Percentiles rank a stretch among this genome's conserved stretches.
phyloP scores from a whole-genome alignment of 2,329 filamentous ascomycete genomes.

The Epichloe gansuensis region DNA sequence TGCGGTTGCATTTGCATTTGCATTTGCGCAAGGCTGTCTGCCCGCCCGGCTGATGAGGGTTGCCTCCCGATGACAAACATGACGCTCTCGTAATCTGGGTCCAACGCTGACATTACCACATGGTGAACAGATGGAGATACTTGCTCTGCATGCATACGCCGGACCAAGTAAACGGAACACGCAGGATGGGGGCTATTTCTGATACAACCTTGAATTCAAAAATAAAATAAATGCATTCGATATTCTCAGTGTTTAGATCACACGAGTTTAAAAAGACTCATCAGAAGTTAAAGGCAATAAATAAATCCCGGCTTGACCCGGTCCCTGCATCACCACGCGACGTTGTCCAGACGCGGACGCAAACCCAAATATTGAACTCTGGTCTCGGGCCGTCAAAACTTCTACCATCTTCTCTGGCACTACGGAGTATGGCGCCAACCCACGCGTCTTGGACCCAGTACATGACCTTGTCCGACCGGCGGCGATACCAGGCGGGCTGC shows the following conservation, averaged over 20 bases:
- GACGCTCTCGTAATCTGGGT: not conserved
- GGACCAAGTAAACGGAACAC: not conserved
- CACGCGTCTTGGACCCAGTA: not conserved
- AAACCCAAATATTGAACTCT: not conserved
- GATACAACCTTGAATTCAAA: too few species aligned
- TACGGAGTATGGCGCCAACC: too few species aligned
- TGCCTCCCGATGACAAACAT: not conserved
- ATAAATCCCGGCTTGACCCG: too few species aligned
- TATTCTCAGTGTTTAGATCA: too few species aligned
- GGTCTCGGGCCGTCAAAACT: not conserved
- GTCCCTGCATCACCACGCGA: too few species aligned
- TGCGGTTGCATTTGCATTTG: too few species aligned
- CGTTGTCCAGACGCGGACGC: not conserved
- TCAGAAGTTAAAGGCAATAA: too few species aligned
- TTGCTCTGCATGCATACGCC: not conserved
- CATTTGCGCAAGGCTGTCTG: not conserved
- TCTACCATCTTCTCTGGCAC: not conserved
- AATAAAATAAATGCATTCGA: too few species aligned
- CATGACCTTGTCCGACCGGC: not conserved
- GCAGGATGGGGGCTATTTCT: not conserved
- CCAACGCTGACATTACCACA: not conserved
- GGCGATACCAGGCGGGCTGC: not conserved
- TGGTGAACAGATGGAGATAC: not conserved
- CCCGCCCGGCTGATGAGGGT: not conserved
- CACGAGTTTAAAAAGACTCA: too few species aligned